These are phyloP conservation scores for Neobulgaria alba DNA, from an alignment of 2,329 filamentous ascomycete genomes.

Conservation along the genomic window DNA sequence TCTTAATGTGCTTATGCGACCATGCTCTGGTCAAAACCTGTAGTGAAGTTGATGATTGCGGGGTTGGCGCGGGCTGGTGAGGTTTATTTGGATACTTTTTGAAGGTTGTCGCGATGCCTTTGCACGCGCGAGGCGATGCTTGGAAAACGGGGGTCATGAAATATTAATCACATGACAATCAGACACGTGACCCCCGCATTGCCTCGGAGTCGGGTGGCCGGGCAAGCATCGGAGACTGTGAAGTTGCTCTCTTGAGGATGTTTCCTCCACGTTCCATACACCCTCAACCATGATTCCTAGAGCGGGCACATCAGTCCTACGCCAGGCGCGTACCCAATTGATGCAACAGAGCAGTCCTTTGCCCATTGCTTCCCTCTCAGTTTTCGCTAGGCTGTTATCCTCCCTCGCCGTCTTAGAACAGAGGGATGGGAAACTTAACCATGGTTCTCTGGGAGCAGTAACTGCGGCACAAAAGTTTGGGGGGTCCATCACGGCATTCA, in stretches of 20 bases:
- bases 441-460: constrained; percentile 74
- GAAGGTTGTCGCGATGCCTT: constrained; percentile 10
- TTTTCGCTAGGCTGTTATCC: constrained; percentile 59
- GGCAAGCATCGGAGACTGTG: neutral
- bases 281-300: constrained; percentile 25
- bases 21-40: neutral
- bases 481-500: constrained; percentile 74
- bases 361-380: constrained; percentile 36
- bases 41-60: constrained; percentile 11
- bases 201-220: too few species aligned
- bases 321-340: constrained; percentile 33
- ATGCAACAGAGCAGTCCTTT: constrained; percentile 31
- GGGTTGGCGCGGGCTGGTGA: constrained; percentile 14
- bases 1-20: neutral
- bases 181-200: constrained; percentile 7
- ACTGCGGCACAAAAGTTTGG: constrained; percentile 82
- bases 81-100: constrained; percentile 10
- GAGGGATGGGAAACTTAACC: constrained; percentile 76
- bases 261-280: constrained; percentile 4
- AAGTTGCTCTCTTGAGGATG: constrained; percentile 3
- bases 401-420: constrained; percentile 91
- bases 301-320: constrained; percentile 21
- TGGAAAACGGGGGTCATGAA: neutral
- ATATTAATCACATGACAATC: neutral
- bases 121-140: neutral